phyloP scores from a whole-genome alignment of 129 eudicot species.

The Lactuca saligna region DNA sequence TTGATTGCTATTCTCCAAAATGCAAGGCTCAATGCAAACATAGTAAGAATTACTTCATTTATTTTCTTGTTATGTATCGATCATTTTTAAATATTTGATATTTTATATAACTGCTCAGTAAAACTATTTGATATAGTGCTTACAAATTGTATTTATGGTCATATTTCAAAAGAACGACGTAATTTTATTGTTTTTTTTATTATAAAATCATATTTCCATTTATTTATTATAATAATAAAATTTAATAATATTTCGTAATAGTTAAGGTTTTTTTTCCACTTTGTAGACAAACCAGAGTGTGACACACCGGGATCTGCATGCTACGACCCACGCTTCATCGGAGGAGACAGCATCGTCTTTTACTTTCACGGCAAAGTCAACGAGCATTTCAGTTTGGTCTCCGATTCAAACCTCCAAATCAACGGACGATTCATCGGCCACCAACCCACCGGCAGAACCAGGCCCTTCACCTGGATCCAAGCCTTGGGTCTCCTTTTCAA shows the following conservation, averaged over 20 bases:
- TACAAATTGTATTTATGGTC: too few species aligned
- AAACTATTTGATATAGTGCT: too few species aligned
- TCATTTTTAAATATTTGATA: too few species aligned
- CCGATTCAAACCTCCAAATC: conserved; percentile 26
- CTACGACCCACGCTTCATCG: conserved; percentile 71
- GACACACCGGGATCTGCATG: conserved; percentile 65
- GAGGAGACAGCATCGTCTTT: conserved; percentile 68
- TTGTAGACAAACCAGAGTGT: conserved; percentile 53
- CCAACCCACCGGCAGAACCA: conserved; percentile 51
- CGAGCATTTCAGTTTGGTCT: conserved; percentile 60
- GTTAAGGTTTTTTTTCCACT: too few species aligned
- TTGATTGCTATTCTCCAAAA: conserved; percentile 44
- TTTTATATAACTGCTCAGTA: too few species aligned
- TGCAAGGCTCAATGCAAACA: conserved; percentile 43
- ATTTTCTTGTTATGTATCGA: background rate
- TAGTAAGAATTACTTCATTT: background rate
- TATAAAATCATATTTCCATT: too few species aligned
- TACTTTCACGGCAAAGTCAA: conserved; percentile 73
- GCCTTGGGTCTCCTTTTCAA: conserved; percentile 24
- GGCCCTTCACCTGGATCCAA: conserved; percentile 86
- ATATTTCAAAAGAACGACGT: too few species aligned
- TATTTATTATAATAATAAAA: too few species aligned
- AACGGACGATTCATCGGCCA: conserved; percentile 63
- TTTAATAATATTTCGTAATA: too few species aligned
- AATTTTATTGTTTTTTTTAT: too few species aligned